A percentile compares a stretch with the other conserved stretches of the same genome.
phyloP scores from a whole-genome alignment of 306 rosid genomes.

The Cucurbita ficifolia region DNA sequence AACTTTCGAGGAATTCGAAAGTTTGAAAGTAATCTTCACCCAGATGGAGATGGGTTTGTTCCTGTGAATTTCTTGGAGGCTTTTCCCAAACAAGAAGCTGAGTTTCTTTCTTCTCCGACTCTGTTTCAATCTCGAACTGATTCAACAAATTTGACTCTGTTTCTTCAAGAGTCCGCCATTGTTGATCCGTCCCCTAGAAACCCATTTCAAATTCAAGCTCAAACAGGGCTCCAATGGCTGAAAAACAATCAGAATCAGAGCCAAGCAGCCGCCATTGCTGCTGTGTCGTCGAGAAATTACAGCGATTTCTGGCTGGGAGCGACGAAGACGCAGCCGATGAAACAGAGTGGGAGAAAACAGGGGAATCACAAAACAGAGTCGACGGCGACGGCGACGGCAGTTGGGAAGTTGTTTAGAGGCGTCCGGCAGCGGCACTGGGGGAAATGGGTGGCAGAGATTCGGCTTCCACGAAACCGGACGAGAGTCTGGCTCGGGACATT shows the following conservation, averaged over 20 bases:
- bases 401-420: slow-evolving; percentile 55
- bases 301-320: slow-evolving; percentile 48
- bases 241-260: slow-evolving; percentile 18
- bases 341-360: slow-evolving; percentile 24
- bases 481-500: slow-evolving; percentile 94
- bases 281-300: slow-evolving; percentile 15
- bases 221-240: slow-evolving; percentile 21
- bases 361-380: slow-evolving; percentile 9
- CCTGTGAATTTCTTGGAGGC: slow-evolving; percentile 60
- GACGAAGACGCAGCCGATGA: slow-evolving; percentile 60
- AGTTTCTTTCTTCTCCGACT: slow-evolving; percentile 20
- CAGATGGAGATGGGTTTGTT: slow-evolving; percentile 17
- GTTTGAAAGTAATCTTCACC: not conserved
- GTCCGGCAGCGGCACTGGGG: slow-evolving; percentile 99
- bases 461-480: slow-evolving; percentile 75
- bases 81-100: slow-evolving; percentile 28
- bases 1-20: slow-evolving; percentile 13
- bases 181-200: slow-evolving; percentile 3
- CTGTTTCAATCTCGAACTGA: slow-evolving; percentile 19
- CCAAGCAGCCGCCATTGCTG: slow-evolving; percentile 8
- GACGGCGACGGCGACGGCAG: not conserved
- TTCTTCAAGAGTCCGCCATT: slow-evolving; percentile 36
- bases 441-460: slow-evolving; percentile 94
- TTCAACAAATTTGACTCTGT: slow-evolving; percentile 49
- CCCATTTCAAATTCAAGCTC: slow-evolving; percentile 16